Evolutionary conservation across 2,329 filamentous ascomycete genomes (phyloP), one percentile per base, ranked within the genome.

Genomic region (Aspergillus sojae): DNA sequence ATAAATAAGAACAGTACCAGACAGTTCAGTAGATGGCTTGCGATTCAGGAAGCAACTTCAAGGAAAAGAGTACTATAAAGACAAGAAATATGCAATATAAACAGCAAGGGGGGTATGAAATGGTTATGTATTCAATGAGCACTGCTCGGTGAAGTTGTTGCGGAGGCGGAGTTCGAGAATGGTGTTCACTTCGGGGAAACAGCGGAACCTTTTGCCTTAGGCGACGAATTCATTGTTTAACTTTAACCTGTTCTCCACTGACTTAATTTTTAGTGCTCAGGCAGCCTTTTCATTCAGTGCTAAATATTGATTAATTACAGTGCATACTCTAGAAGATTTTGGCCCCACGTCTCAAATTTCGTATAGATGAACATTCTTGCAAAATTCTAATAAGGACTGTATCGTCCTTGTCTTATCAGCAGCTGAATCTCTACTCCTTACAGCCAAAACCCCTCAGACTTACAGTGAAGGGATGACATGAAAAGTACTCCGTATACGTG

Each of bases 1-100:
- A 71, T 71, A 61, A 50, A 68, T 61, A 50, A 50, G 55, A 58
- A 41, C 19, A 34, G 46, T 45, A 46, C 36, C 46, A 41, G 48
- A 62, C 41, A 28, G 7, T 39, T 39, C 52, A 55, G 39, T 28
- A 30, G 12, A 57, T 50, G 26, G 57, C n/a, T n/a, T 10, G 45
- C n/a, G n/a, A 34, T 23, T 28, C 12, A 4, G 14, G 4, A 23
- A 19, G 32, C 21, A 41, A 7, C 9, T 52, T 48, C 19, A 5
- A 28, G 16, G 23, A 12, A 14, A 36, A 19, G 50, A 57, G 26
- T 32, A 39, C 10, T 55, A 55, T 21, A 39, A 39, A 55, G 30
- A 55, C 52, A 55, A 36, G 12, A 14, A 28, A 21, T 21, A 39
- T 5, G 14, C 21, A 36, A 36, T 55, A 55, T n/a, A 54, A 16